Evolutionary conservation across 805 yeast genomes (phyloP).

Genomic region (Clavispora vitiphila): DNA sequence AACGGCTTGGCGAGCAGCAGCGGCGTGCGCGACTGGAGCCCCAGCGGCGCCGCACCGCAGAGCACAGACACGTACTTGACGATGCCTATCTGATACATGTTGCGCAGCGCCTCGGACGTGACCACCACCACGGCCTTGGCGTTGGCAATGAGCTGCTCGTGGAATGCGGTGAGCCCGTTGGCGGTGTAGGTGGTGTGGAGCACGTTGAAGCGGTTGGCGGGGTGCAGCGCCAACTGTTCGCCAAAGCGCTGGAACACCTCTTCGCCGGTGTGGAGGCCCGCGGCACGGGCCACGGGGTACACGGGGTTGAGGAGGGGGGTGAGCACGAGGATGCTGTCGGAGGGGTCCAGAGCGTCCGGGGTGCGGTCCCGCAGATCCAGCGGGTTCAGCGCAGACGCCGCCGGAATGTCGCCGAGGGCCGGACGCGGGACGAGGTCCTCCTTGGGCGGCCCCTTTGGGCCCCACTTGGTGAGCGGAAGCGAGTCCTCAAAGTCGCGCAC

Average conservation of each 20-base stretch:
- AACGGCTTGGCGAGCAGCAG: constrained; percentile 43
- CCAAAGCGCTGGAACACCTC: constrained; percentile 53
- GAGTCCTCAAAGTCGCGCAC: constrained; percentile 49
- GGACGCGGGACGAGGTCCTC: too few relatives aligned
- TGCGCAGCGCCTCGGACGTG: constrained; percentile 55
- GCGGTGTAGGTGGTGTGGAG: constrained; percentile 56
- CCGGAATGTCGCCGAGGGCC: too few relatives aligned
- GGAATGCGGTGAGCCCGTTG: constrained; percentile 49
- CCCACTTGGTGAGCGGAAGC: constrained; percentile 43
- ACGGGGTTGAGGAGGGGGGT: constrained; percentile 37
- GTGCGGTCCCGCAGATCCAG: background rate
- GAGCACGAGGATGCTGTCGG: constrained; percentile 28
- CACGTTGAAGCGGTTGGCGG: constrained; percentile 36
- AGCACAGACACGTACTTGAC: constrained; percentile 52
- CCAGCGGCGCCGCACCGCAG: constrained; percentile 43
- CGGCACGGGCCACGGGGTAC: constrained; percentile 16
- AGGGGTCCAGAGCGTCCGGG: constrained; percentile 12
- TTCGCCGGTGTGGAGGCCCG: constrained; percentile 37
- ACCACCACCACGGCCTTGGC: constrained; percentile 48
- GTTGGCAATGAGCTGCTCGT: constrained; percentile 48
- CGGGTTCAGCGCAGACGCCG: constrained; percentile 1
- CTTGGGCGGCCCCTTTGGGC: too few relatives aligned
- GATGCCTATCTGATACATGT: constrained; percentile 57
- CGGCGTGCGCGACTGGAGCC: constrained; percentile 14
- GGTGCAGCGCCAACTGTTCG: constrained; percentile 33